These are phyloP conservation scores for Musa beccarii DNA, from an alignment of 176 grass and related monocot species.

Conservation along the genomic window DNA sequence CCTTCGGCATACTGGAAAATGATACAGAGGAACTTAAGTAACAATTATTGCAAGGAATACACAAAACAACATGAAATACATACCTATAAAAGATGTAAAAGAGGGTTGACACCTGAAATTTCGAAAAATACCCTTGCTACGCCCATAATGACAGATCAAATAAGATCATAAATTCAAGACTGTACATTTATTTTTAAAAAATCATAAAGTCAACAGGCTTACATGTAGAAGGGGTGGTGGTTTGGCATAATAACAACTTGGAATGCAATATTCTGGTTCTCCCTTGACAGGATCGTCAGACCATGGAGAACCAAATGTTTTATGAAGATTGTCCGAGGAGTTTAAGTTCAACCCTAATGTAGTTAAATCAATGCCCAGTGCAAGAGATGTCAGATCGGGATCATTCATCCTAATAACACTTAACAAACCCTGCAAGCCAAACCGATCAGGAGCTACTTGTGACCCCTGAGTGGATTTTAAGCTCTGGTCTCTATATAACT, in stretches of 20 bases:
- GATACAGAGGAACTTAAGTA: conserved; percentile 2
- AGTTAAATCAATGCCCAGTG: conserved; percentile 86
- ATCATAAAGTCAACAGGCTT: conserved; percentile 14
- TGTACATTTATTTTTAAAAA: background rate
- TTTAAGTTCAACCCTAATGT: conserved; percentile 84
- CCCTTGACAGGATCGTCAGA: conserved; percentile 72
- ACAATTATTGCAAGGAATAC: background rate
- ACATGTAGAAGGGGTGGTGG: conserved; percentile 53
- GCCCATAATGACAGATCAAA: conserved; percentile 33
- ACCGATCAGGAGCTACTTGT: conserved; percentile 54
- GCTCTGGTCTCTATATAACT: conserved; percentile 71
- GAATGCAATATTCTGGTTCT: conserved; percentile 71
- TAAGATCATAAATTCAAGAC: conserved; percentile 20
- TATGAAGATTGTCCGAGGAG: conserved; percentile 81
- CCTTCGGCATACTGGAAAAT: conserved; percentile 85
- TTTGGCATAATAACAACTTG: conserved; percentile 62
- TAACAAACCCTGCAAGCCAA: conserved; percentile 77
- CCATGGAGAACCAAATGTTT: conserved; percentile 92
- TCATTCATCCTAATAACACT: conserved; percentile 74
- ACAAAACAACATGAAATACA: background rate
- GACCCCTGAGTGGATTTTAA: conserved; percentile 53
- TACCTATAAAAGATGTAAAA: conserved; percentile 99
- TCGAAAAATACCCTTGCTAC: conserved; percentile 64
- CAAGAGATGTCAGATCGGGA: conserved; percentile 73
- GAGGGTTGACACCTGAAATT: conserved; percentile 46